phyloP scores from a whole-genome alignment of 371 early-diverging fungal species.

The Choanephora cucurbitarum region DNA sequence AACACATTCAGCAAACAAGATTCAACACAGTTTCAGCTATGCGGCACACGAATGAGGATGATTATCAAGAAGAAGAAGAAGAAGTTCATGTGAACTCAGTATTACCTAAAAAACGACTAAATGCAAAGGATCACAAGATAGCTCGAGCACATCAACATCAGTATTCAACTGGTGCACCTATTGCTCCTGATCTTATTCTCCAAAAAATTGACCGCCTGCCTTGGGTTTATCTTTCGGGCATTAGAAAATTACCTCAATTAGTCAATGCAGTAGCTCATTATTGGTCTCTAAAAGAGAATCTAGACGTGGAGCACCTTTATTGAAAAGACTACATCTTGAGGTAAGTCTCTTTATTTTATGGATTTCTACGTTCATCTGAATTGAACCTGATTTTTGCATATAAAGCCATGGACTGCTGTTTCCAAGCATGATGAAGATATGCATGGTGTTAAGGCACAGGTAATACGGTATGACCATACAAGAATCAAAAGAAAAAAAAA shows the following conservation, averaged over 20 bases:
- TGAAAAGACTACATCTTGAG: constrained; percentile 93
- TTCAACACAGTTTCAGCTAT: constrained; percentile 34
- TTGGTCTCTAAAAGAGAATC: constrained; percentile 93
- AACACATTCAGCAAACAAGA: constrained; percentile 46
- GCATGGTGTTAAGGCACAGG: constrained; percentile 22
- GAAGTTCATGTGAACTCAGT: neutral
- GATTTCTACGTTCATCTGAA: no score
- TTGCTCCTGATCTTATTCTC: constrained; percentile 70
- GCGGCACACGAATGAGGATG: constrained; percentile 12
- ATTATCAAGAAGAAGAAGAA: constrained; percentile 8
- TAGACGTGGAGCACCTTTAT: constrained; percentile 88
- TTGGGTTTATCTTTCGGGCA: constrained; percentile 42
- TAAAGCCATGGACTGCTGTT: constrained; percentile 92
- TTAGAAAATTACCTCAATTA: constrained; percentile 58
- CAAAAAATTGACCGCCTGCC: constrained; percentile 58
- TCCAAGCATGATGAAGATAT: constrained; percentile 73
- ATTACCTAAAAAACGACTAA: no score
- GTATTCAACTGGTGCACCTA: constrained; percentile 60
- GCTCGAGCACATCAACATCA: constrained; percentile 63
- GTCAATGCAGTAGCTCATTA: constrained; percentile 77
- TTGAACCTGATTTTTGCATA: neutral
- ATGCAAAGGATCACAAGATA: constrained; percentile 45
- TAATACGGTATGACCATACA: neutral
- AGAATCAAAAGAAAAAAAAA: no score
- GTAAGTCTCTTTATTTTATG: constrained; percentile 31